Evolutionary conservation across 148 eudicot genomes (phyloP), one percentile per base, ranked within the genome.

Genomic region (Rhododendron molle): DNA sequence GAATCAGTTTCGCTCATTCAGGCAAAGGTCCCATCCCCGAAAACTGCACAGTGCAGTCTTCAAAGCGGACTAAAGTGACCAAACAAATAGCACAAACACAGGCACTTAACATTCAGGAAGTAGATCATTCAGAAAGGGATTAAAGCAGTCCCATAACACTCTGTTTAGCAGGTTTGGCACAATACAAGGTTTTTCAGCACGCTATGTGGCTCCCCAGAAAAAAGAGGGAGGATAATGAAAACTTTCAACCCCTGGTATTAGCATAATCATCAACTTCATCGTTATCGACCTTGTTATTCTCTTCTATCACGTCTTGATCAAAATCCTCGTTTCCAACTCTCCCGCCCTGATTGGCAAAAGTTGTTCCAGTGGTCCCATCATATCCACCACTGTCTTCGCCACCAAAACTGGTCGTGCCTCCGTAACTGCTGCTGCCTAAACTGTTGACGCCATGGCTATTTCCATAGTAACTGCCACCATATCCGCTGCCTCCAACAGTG

Each of bases 251-350:
- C 38, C 38, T 30, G 7, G 47, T 34, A 71, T 88, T 87, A 23
- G 89, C 87, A 85, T 81, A 90, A 79, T 78, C 89, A 85, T 76
- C 85, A 71, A 89, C 78, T 78, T 85, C 89, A 44, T 87, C 86
- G 81, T 87, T 85, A 32, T 85, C 84, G 38, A 82, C 88, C 84
- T 83, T 38, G 50, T 46, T 86, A n/a, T 87, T 87, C 47, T 87
- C 93, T 84, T 85, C 95, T 15, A 80, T 38, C 16, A 40, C 89
- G 47, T 44, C 88, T 15, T 88, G 79, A 43, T 81, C 85, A 54
- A 16, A 77, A 49, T 85, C 86, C 20, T 88, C 90, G 32, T 79
- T 76, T 4, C 91, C 86, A 10, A 73, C 91, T 72, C 69, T 88
- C 4, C 89, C 88, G 7, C 77, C 44, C 3, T 78, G 86, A 18